Base-by-base conservation (phyloP, 331 rosid species). In the Saraca asoca region DNA sequence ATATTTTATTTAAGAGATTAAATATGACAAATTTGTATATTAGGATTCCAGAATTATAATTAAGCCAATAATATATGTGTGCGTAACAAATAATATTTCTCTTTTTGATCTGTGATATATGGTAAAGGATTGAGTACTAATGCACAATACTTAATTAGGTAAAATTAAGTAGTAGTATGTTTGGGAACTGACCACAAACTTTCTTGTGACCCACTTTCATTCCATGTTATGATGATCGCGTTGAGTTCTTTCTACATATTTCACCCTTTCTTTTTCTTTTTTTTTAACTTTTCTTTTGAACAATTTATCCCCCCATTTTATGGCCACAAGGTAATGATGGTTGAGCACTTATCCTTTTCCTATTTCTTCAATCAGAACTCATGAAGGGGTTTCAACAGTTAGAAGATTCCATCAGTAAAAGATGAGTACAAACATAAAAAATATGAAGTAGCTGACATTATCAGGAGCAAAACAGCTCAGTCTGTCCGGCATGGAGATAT, bases 391-490 rank as follows among this genome's bases (percentile, higher is more conserved):
- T 59, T 75, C 58, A 62, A 81, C 68, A 80, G 79, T 74, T 78
- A 58, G 91, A 92, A 87, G 96, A 89, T 82, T 89, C 96, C 80
- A 81, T 46, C 29, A 45, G 55, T 74, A 75, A 79, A 24, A 80
- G 89, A 83, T 46, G 69, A 80, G 86, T 83, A 81, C 83, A 82
- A 80, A 77, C 92, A 79, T 77, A 83, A 75, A 80, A 24, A 69
- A 75, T 71, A 71, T 79, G 82, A 85, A 75, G 68, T 50, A 71
- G 85, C 80, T 84, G 91, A 84, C 89, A 85, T 80, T 81, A 75
- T 73, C 55, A 75, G 56, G 72, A 76, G 64, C 73, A 55, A 81
- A 71, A 67, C 88, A 83, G 86, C 85, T 85, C 75, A 79, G 76
- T 80, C 61, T 78, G 78, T 83, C 86, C 88, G 95, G 87, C 91